Base-by-base conservation (phyloP, 2,329 filamentous ascomycete species). In the Fusarium goolgardi region DNA sequence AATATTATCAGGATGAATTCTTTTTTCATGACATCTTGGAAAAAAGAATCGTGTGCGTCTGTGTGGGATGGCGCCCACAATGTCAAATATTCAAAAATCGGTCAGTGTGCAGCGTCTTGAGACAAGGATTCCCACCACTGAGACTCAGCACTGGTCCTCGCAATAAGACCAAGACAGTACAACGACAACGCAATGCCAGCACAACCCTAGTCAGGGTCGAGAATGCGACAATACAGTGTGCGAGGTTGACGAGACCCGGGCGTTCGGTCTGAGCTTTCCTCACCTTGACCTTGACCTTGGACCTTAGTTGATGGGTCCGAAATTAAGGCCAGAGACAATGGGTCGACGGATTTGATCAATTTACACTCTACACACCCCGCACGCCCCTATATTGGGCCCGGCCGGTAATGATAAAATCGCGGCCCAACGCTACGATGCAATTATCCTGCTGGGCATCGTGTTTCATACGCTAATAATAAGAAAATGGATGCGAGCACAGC, bases 381-480 rank as follows among this genome's bases (percentile, higher is more conserved):
- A 60, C 58, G 56, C 59, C 64, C 63, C 65, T 66, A 53, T 46
- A 49, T 73, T 64, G 59, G 69, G 64, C 59, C 66, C 55, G 56
- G 69, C 59, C 56, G 62, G 61, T 51, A 72, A 71, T 73, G 68
- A 67, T 59, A 61, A 72, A 69, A 67, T 73, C 61, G 66, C 69
- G 69, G 69, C 71, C 71, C 71, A 73, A 73, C 71, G 59, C 57
- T 46, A 67, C 63, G 53, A 69, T 49, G 58, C 59, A 63, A 71
- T 71, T 63, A 59, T 62, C 64, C 57, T 72, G 69, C 64, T 70
- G 61, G 61, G 66, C 71, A 71, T 66, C 71, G 68, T 72, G 70
- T 72, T 73, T 72, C 70, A 68, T 69, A 73, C 63, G 65, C 71
- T 72, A 72, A 72, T 69, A 69, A 69, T 59, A 63, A 69, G 57